phyloP scores from a whole-genome alignment of 768 basidiomycete genomes.

The Amanita phalloides region DNA sequence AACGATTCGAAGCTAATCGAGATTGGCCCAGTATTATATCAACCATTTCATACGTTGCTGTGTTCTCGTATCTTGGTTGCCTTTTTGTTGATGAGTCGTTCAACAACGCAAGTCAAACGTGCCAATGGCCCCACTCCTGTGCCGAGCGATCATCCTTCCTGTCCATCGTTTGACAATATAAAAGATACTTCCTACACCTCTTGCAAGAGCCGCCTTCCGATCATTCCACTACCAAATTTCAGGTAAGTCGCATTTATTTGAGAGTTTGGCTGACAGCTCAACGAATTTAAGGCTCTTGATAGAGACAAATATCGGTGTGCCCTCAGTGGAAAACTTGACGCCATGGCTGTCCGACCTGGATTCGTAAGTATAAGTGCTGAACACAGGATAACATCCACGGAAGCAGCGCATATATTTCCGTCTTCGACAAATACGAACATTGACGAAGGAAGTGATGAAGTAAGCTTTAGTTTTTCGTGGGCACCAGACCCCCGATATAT shows the following conservation, averaged over 20 bases:
- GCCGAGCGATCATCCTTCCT: background rate
- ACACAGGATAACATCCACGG: background rate
- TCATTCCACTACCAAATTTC: background rate
- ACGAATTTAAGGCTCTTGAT: background rate
- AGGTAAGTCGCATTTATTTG: background rate
- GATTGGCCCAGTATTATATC: background rate
- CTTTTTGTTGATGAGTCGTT: too few species aligned
- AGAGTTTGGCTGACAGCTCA: background rate
- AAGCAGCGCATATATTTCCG: background rate
- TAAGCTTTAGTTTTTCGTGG: background rate
- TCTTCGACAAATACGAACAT: background rate
- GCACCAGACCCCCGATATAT: slow-evolving; percentile 22
- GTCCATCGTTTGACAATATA: background rate
- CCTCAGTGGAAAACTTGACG: background rate
- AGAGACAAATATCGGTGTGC: background rate
- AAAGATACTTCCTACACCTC: too few species aligned
- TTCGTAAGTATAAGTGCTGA: background rate
- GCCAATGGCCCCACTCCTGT: background rate
- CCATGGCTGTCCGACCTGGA: background rate
- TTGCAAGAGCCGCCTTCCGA: background rate
- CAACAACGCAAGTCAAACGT: background rate
- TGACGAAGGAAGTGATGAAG: background rate
- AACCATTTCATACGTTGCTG: background rate
- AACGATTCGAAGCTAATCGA: background rate
- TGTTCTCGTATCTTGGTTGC: background rate